Conservation (phyloP, 805 yeast genomes). For the Hanseniaspora vineae region DNA sequence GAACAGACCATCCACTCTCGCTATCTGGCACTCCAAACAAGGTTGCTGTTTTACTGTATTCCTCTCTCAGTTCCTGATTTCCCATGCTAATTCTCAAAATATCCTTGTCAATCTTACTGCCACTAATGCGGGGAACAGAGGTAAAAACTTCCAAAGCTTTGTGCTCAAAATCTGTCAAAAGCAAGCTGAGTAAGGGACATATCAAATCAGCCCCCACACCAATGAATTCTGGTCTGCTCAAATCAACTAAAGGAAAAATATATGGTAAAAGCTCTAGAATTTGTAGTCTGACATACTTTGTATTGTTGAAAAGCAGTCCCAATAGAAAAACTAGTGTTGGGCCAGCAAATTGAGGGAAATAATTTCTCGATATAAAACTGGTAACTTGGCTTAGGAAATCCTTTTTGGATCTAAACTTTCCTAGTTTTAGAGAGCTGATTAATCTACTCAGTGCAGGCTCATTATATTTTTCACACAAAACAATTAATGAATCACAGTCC, state of each 20-base stretch:
- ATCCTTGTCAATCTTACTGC: constrained; percentile 82
- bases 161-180: constrained; percentile 76
- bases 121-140: constrained; percentile 72
- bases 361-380: constrained; percentile 49
- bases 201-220: constrained; percentile 93
- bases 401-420: constrained; percentile 75
- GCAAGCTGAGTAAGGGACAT: constrained; percentile 71
- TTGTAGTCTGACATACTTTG: constrained; percentile 69
- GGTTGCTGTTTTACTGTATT: constrained; percentile 75
- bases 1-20: constrained; percentile 93
- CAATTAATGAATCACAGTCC: constrained; percentile 44
- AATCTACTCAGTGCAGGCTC: constrained; percentile 56
- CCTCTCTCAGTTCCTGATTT: constrained; percentile 60
- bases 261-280: constrained; percentile 64
- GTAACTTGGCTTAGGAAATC: constrained; percentile 80
- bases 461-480: constrained; percentile 45
- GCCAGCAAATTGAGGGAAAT: constrained; percentile 65
- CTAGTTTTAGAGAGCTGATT: constrained; percentile 61
- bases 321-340: constrained; percentile 62
- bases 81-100: constrained; percentile 88
- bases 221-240: constrained; percentile 62
- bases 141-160: constrained; percentile 84
- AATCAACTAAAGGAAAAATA: constrained; percentile 64
- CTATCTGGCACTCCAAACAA: constrained; percentile 84
- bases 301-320: constrained; percentile 67